These are phyloP conservation scores for Aspergillus uvarum DNA, from an alignment of 2,329 filamentous ascomycete species.

Conservation along the genomic window DNA sequence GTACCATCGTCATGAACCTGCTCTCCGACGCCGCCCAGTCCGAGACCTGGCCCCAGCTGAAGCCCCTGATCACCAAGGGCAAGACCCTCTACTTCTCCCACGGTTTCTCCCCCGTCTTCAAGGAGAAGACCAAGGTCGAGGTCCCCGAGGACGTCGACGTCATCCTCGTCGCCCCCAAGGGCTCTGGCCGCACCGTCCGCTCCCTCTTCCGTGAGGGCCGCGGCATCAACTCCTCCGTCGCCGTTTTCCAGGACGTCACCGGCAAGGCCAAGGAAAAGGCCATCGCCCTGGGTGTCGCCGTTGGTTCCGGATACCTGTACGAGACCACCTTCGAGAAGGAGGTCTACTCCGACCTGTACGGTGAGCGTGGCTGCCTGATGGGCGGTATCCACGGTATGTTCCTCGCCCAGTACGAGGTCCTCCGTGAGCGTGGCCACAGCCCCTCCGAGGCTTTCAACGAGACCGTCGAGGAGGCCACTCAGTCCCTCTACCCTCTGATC, in stretches of 20 bases:
- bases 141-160: constrained; percentile 95
- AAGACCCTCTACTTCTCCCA: constrained; percentile 99
- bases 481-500: constrained; percentile 96
- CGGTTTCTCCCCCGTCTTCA: constrained; percentile 99
- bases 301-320: constrained; percentile 98
- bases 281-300: constrained; percentile 90
- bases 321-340: constrained; percentile 99
- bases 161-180: constrained; percentile 99
- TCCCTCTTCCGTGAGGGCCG: constrained; percentile 98
- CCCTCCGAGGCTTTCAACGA: constrained; percentile 99
- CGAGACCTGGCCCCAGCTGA: constrained; percentile 98
- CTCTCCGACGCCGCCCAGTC: constrained; percentile 96
- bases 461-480: constrained; percentile 99
- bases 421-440: constrained; percentile 96
- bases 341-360: constrained; percentile 99
- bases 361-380: constrained; percentile 99
- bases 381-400: constrained; percentile 99
- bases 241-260: constrained; percentile 97
- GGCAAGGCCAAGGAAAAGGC: constrained; percentile 99
- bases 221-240: constrained; percentile 99
- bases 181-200: constrained; percentile 96
- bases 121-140: constrained; percentile 98
- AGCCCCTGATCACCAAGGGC: constrained; percentile 97
- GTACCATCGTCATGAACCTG: constrained; percentile 98
- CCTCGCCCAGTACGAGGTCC: constrained; percentile 99